Evolutionary conservation across 768 basidiomycete genomes (phyloP).

Genomic region (Piloderma croceum): DNA sequence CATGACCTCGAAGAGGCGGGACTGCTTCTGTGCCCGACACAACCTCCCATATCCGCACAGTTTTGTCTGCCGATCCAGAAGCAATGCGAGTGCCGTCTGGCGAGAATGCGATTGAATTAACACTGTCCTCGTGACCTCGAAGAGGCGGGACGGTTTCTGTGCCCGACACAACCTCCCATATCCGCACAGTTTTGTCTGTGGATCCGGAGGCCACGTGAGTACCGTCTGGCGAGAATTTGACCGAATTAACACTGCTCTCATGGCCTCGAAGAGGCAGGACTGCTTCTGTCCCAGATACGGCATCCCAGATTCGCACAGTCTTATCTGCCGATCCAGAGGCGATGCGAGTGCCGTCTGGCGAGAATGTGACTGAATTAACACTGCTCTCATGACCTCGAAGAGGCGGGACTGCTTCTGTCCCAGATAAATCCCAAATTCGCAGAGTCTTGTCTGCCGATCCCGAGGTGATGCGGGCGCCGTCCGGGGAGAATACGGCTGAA

Average conservation of each 20-base stretch:
- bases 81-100: background rate
- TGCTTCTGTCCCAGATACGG: background rate
- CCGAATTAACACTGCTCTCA: constrained; percentile 19
- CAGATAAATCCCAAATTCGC: constrained; percentile 7
- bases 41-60: background rate
- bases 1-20: background rate
- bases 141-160: background rate
- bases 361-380: background rate
- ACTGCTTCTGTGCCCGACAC: background rate
- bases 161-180: constrained; percentile 1
- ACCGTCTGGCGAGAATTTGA: constrained; percentile 37
- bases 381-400: background rate
- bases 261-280: constrained; percentile 1
- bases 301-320: constrained; percentile 9
- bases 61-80: background rate
- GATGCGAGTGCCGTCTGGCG: background rate
- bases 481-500: background rate
- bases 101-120: background rate
- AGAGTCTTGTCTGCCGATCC: constrained; percentile 7
- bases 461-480: background rate
- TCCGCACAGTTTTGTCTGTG: constrained; percentile 20
- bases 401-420: background rate
- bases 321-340: constrained; percentile 7
- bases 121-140: background rate
- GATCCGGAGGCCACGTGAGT: constrained; percentile 35